Percentiles rank a stretch among this genome's conserved stretches.
Evolutionary conservation across 1,284 basidiomycete species (phyloP).

Genomic region (Ustilago trichophora): DNA sequence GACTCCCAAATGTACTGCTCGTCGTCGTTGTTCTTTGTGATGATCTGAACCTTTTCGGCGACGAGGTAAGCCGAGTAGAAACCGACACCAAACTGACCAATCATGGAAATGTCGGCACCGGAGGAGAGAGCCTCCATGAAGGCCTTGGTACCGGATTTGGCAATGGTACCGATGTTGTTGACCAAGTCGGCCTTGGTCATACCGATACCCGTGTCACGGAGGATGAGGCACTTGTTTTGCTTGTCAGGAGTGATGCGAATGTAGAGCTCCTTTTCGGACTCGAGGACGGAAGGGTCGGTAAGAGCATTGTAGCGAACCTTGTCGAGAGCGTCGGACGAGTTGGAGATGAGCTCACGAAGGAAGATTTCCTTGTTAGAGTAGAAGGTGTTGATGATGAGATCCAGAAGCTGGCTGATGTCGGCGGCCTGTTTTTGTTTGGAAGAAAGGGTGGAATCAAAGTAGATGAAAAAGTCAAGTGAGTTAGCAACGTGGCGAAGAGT

Average conservation of each 20-base stretch:
- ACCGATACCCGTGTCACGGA: conserved; percentile 97
- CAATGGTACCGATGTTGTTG: conserved; percentile 99
- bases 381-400: conserved; percentile 67
- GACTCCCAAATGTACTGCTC: conserved; percentile 99
- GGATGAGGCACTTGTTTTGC: conserved; percentile 89
- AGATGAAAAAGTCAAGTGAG: too few relatives aligned
- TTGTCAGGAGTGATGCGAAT: conserved; percentile 74
- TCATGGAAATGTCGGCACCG: conserved; percentile 73
- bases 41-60: conserved; percentile 95
- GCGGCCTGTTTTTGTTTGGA: conserved; percentile 47
- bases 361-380: conserved; percentile 66
- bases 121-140: conserved; percentile 92
- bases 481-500: too few relatives aligned
- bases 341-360: conserved; percentile 67
- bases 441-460: background rate
- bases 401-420: conserved; percentile 65
- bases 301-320: conserved; percentile 66
- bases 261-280: conserved; percentile 65
- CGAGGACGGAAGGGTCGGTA: conserved; percentile 64
- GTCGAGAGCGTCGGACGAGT: conserved; percentile 66
- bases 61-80: conserved; percentile 99
- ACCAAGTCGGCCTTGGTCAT: conserved; percentile 72
- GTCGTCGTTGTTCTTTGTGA: conserved; percentile 99
- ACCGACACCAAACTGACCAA: conserved; percentile 95
- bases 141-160: conserved; percentile 94